A percentile compares a stretch with the other conserved stretches of the same genome.
phyloP scores from a whole-genome alignment of 495 filamentous ascomycete genomes.

The Penicillium antarcticum region DNA sequence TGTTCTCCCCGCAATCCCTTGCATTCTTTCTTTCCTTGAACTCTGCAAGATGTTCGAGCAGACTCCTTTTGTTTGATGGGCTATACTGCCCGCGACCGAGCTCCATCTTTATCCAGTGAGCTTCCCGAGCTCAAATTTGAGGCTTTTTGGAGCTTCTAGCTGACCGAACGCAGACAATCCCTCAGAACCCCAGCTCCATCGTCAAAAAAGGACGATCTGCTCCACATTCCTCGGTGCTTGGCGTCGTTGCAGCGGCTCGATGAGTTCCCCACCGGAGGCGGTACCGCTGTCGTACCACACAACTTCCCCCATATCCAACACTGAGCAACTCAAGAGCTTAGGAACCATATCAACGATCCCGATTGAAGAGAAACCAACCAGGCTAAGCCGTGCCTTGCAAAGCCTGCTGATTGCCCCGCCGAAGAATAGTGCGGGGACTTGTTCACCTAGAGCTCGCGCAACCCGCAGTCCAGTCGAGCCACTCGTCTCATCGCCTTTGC shows the following conservation, averaged over 20 bases:
- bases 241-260: conserved; percentile 10
- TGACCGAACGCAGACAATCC: conserved; percentile 4
- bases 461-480: conserved; percentile 20
- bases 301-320: conserved; percentile 53
- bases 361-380: not conserved
- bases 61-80: not conserved
- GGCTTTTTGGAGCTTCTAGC: not conserved
- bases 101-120: not conserved
- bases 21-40: not conserved
- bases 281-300: conserved; percentile 28
- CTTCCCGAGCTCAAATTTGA: not conserved
- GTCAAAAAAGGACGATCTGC: conserved; percentile 19
- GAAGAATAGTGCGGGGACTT: conserved; percentile 39
- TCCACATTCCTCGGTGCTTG: conserved; percentile 21
- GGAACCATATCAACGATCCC: not conserved
- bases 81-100: not conserved
- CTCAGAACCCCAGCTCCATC: conserved; percentile 7
- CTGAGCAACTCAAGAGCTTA: conserved; percentile 1
- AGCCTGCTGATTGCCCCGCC: conserved; percentile 25
- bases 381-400: conserved; percentile 15
- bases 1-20: not conserved
- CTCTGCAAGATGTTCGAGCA: not conserved
- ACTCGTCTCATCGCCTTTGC: conserved; percentile 24
- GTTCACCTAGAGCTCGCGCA: conserved; percentile 8
- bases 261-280: conserved; percentile 30